A percentile compares a stretch with the other conserved stretches of the same genome.
These are phyloP conservation scores for Apium graveolens DNA, from an alignment of 129 eudicot species.

Conservation along the genomic window DNA sequence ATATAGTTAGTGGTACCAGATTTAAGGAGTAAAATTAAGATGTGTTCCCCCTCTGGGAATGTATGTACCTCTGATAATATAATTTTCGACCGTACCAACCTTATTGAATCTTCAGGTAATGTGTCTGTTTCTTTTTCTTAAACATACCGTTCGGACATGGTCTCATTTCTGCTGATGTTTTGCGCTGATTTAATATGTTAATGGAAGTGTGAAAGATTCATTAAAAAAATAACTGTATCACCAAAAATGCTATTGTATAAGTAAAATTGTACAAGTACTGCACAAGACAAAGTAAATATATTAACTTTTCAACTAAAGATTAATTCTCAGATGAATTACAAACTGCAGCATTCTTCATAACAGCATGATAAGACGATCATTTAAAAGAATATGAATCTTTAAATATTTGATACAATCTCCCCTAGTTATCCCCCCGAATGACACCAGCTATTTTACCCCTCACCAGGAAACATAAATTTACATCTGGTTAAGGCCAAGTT, in stretches of 20 bases:
- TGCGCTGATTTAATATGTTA: too few species aligned
- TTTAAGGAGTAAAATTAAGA: too few species aligned
- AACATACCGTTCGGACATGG: too few species aligned
- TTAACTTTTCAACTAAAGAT: neutral
- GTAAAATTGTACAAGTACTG: neutral
- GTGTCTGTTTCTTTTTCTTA: too few species aligned
- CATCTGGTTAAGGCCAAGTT: neutral
- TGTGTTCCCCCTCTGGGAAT: constrained; percentile 18
- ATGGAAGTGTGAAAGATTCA: too few species aligned
- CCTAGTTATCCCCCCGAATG: neutral
- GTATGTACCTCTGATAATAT: constrained; percentile 3
- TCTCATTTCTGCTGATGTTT: too few species aligned
- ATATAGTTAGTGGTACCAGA: too few species aligned
- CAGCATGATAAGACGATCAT: neutral
- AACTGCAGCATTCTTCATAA: neutral
- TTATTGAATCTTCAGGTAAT: too few species aligned
- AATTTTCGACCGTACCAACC: too few species aligned
- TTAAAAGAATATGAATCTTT: neutral
- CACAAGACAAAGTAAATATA: neutral
- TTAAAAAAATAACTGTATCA: neutral
- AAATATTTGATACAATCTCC: neutral
- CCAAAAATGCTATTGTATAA: neutral
- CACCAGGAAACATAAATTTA: neutral
- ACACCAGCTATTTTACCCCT: neutral
- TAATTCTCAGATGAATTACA: neutral